Base-by-base conservation (phyloP, 306 rosid species). In the Psophocarpus tetragonolobus region DNA sequence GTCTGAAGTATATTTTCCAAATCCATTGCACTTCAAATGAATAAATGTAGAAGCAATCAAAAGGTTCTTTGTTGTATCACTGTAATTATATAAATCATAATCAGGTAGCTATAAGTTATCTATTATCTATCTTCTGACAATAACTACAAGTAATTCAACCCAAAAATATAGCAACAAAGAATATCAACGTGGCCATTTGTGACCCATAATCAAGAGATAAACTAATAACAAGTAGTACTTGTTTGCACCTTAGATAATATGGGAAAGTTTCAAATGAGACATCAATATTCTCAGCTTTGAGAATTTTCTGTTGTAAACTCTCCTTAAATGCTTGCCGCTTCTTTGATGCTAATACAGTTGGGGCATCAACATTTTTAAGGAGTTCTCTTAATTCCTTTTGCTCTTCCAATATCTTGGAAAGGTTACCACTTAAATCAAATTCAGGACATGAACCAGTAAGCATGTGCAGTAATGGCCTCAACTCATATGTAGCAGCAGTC, bases 191-290 rank as follows among this genome's bases (percentile, higher is more conserved):
- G 58, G 71, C 74, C 6, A 41, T 35, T 6, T 17, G n/a, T 44
- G 47, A 58, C 21, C 21, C n/a, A 24, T 65, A 21, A 62, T 38
- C 23, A 71, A 53, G 78, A 71, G 64, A 75, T 33, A 64, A 71
- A 36, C 24, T 39, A 79, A 48, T 29, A 51, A 30, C 21, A 21
- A 61, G 11, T 64, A 70, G 20, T 44, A 71, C 53, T 38, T 36
- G 23, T 58, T 64, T 51, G 66, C 61, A 94, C 98, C 98, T 94
- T 80, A 94, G 80, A 84, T 84, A 94, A 83, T 94, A 94, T 24
- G 98, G 98, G 67, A 94, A 94, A 80, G 60, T 74, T 85, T 92
- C 96, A 63, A 94, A 89, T 27, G 95, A 85, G 79, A 88, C 91
- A 63, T 86, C 91, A 82, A 90, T 90, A 65, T 83, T 81, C 36